Conservation (phyloP, 2,329 filamentous ascomycete genomes). For the Drechslera avenae region DNA sequence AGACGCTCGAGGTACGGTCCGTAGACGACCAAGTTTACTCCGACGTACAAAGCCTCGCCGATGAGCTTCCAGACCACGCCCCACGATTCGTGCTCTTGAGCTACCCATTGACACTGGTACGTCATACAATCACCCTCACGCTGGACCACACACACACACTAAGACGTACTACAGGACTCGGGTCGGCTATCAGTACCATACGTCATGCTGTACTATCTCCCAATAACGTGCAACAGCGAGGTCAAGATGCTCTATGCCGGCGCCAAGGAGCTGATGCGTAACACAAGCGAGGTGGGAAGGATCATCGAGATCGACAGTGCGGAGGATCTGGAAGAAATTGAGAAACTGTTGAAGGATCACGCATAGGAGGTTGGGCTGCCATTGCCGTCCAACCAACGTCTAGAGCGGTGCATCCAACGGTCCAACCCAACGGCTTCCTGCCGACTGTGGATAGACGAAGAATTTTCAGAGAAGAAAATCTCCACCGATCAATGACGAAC, state of each 20-base stretch:
- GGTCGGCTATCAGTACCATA: conserved; percentile 90
- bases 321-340: conserved; percentile 84
- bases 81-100: conserved; percentile 89
- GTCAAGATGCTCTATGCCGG: conserved; percentile 93
- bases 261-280: conserved; percentile 94
- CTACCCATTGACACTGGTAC: conserved; percentile 85
- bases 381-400: no score
- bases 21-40: conserved; percentile 83
- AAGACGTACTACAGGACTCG: conserved; percentile 62
- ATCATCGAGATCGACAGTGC: conserved; percentile 82
- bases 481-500: not conserved
- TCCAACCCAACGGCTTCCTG: no score
- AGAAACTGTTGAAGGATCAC: conserved; percentile 63
- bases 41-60: conserved; percentile 77
- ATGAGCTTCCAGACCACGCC: conserved; percentile 90
- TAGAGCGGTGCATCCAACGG: no score
- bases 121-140: conserved; percentile 27
- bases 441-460: no score
- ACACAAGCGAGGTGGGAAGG: conserved; percentile 84
- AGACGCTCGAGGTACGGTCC: conserved; percentile 85
- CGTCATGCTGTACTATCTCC: conserved; percentile 92
- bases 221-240: conserved; percentile 85
- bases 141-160: conserved; percentile 10
- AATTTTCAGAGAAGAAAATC: no score
- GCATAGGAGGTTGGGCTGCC: not conserved